Base-by-base conservation (phyloP, 1,139 yeast genomes). In the Debaryomyces fabryi region DNA sequence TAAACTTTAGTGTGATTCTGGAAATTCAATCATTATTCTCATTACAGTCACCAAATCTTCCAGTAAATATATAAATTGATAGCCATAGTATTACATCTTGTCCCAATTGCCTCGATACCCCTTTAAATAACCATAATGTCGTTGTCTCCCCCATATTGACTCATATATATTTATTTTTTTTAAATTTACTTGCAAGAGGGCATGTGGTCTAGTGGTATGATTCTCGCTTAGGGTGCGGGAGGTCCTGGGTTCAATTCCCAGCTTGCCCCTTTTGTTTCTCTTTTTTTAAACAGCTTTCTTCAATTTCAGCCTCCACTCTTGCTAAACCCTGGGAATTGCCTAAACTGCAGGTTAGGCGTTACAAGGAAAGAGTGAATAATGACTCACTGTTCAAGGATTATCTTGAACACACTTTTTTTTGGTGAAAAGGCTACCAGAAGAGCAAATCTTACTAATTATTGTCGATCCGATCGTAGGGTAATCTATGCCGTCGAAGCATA, bases 171-270 rank as follows among this genome's bases (percentile, higher is more conserved):
- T 8, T 2, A 15, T 16, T 32, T 39, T n/a, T 38, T 13, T 7
- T 2, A 18, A 25, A 12, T 8, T 24, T 16, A 15, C n/a, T 20
- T 39, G 18, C 24, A 39, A n/a, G 23, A 21, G 68, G 68, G 68
- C 65, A 59, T 62, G 68, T 64, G 68, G 68, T 64, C 68, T 64
- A 63, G 68, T 60, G 68, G 68, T 63, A 64, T 64, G 68, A 63
- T 64, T 63, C 65, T 62, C 67, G 67, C 68, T 64, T 63, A 64
- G 67, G 67, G 66, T 65, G 69, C 68, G 69, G 64, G 68, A 64
- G 69, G 70, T 64, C 69, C 70, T 56, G 71, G 71, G 72, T 67
- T 67, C 72, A 65, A 67, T 67, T 65, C 70, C 69, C 69, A 57
- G 70, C 69, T 56, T 58, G 67, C 69, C 69, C 69, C 69, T 15